Evolutionary conservation across 2,329 filamentous ascomycete genomes (phyloP).

Genomic region (Aspergillus novoparasiticus): DNA sequence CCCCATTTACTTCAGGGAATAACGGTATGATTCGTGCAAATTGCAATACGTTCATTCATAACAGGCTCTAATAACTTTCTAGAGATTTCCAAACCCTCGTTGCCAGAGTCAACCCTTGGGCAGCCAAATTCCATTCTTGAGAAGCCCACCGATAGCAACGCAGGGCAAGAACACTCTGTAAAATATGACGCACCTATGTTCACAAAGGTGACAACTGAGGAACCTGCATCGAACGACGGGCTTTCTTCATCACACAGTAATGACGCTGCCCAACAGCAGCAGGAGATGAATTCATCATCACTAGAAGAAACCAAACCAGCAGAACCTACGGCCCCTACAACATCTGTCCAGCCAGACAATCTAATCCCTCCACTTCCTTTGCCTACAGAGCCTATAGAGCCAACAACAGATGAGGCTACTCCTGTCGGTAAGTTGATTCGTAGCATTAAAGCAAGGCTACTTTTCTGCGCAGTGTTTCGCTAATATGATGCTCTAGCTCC

Average conservation of each 20-base stretch:
- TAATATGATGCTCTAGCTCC: constrained; percentile 9
- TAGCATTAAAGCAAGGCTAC: neutral
- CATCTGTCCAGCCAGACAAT: neutral
- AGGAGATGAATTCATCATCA: neutral
- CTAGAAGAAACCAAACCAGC: neutral
- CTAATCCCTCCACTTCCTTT: neutral
- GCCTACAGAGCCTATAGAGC: neutral
- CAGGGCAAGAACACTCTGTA: neutral
- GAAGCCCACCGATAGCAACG: neutral
- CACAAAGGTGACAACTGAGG: neutral
- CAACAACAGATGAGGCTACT: neutral
- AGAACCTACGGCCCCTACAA: neutral
- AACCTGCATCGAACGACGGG: neutral
- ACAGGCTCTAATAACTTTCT: constrained; percentile 7
- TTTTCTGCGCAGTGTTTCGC: neutral
- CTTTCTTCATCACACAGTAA: neutral
- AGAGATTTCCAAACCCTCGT: constrained; percentile 11
- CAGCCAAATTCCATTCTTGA: neutral
- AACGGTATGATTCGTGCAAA: constrained; percentile 15
- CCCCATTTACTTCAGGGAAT: constrained; percentile 9
- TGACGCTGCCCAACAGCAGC: neutral
- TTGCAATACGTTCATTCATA: neutral
- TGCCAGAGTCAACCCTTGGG: neutral
- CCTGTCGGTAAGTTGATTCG: neutral
- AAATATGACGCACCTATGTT: neutral